Percentiles rank a stretch among this genome's conserved stretches.
These are phyloP conservation scores for Moricandia arvensis DNA, from an alignment of 345 rosid genomes.

Conservation along the genomic window DNA sequence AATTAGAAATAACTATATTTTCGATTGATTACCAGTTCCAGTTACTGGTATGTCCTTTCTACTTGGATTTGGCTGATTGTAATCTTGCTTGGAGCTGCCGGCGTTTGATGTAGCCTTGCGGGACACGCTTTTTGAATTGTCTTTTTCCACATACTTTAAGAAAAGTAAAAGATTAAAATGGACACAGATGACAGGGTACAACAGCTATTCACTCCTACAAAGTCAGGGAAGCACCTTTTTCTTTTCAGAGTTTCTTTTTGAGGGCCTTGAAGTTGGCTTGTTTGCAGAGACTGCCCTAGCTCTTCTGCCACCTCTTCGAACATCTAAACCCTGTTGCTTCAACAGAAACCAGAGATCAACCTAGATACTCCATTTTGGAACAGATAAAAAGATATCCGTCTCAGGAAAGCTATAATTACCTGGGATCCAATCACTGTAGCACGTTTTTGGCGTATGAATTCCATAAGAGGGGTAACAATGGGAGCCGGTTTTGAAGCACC, in stretches of 20 bases:
- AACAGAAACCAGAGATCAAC: slow-evolving; percentile 22
- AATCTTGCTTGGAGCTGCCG: slow-evolving; percentile 40
- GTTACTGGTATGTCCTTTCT: slow-evolving; percentile 40
- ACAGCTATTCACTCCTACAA: neutral
- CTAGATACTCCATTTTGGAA: neutral
- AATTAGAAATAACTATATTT: neutral
- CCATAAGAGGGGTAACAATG: slow-evolving; percentile 78
- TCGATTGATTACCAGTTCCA: slow-evolving; percentile 37
- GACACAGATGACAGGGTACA: neutral
- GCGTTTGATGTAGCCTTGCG: neutral
- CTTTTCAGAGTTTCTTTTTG: slow-evolving; percentile 53
- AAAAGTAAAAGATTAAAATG: slow-evolving; percentile 2
- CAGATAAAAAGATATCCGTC: neutral
- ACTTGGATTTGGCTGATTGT: slow-evolving; percentile 34
- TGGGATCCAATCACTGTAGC: slow-evolving; percentile 55
- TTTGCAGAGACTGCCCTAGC: slow-evolving; percentile 39
- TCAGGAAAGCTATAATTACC: slow-evolving; percentile 39
- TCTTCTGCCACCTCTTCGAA: slow-evolving; percentile 52
- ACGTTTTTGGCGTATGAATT: slow-evolving; percentile 73
- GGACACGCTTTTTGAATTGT: slow-evolving; percentile 32
- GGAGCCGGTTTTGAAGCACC: slow-evolving; percentile 51
- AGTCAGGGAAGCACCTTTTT: slow-evolving; percentile 48
- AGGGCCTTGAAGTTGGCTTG: slow-evolving; percentile 43
- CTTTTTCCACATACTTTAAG: slow-evolving; percentile 48
- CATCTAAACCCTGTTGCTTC: slow-evolving; percentile 42